Evolutionary conservation across 805 yeast genomes (phyloP).

Genomic region (Kluyveromyces dobzhanskii): DNA sequence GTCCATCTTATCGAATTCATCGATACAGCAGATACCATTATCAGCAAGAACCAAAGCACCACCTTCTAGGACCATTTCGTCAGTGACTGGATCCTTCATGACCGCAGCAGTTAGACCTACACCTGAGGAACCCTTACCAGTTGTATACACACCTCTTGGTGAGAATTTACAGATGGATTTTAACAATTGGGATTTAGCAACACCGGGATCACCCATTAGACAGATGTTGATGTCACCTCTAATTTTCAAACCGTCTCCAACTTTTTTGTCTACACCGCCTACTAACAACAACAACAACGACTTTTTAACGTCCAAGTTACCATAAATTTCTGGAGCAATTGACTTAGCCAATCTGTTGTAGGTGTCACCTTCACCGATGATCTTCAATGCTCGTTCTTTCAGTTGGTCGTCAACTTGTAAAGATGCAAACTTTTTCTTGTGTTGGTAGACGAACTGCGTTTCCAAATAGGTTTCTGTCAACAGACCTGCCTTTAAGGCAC

Average conservation of each 20-base stretch:
- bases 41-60: slow-evolving; percentile 97
- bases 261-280: slow-evolving; percentile 91
- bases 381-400: slow-evolving; percentile 43
- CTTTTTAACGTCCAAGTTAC: slow-evolving; percentile 89
- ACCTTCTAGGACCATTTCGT: slow-evolving; percentile 96
- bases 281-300: slow-evolving; percentile 75
- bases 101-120: slow-evolving; percentile 99
- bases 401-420: slow-evolving; percentile 50
- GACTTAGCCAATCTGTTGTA: slow-evolving; percentile 77
- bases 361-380: slow-evolving; percentile 56
- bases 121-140: slow-evolving; percentile 98
- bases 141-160: slow-evolving; percentile 94
- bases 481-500: slow-evolving; percentile 86
- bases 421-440: slow-evolving; percentile 76
- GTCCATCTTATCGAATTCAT: slow-evolving; percentile 98
- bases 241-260: slow-evolving; percentile 94
- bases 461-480: slow-evolving; percentile 90
- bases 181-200: slow-evolving; percentile 92
- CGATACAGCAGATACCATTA: slow-evolving; percentile 96
- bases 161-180: slow-evolving; percentile 88
- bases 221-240: slow-evolving; percentile 96
- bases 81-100: slow-evolving; percentile 98
- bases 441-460: slow-evolving; percentile 78
- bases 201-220: slow-evolving; percentile 99
- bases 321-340: slow-evolving; percentile 96